phyloP scores from a whole-genome alignment of 371 early-diverging fungal genomes.

The Cokeromyces recurvatus region DNA sequence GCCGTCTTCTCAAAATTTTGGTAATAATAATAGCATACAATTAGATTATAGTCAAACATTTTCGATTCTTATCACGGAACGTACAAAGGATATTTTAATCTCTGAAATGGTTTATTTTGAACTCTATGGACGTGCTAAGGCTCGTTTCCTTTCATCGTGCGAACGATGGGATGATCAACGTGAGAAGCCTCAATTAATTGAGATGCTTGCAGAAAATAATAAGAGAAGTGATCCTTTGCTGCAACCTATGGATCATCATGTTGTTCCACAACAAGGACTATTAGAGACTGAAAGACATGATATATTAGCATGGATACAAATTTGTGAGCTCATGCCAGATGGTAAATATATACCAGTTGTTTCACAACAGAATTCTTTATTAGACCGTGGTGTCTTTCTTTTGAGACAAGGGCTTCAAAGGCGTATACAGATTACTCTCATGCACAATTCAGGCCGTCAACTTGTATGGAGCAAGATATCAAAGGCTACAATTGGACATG shows the following conservation, averaged over 20 bases:
- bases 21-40: slow-evolving; percentile 28
- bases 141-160: slow-evolving; percentile 37
- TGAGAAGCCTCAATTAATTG: slow-evolving; percentile 29
- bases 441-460: slow-evolving; percentile 69
- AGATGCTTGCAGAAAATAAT: slow-evolving; percentile 6
- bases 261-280: slow-evolving; percentile 48
- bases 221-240: not conserved
- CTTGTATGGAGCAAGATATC: slow-evolving; percentile 57
- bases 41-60: slow-evolving; percentile 62
- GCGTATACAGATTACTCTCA: slow-evolving; percentile 64
- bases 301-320: slow-evolving; percentile 63
- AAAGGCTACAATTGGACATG: slow-evolving; percentile 58
- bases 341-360: slow-evolving; percentile 76
- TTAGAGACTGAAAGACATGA: slow-evolving; percentile 67
- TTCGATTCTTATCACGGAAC: slow-evolving; percentile 36
- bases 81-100: slow-evolving; percentile 29
- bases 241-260: not conserved
- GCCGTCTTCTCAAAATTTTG: slow-evolving; percentile 52
- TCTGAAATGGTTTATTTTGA: slow-evolving; percentile 47
- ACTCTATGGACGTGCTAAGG: slow-evolving; percentile 54
- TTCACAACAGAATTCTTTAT: slow-evolving; percentile 37
- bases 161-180: slow-evolving; percentile 56
- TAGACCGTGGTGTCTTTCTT: slow-evolving; percentile 62
- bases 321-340: slow-evolving; percentile 62
- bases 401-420: slow-evolving; percentile 86